Conservation (phyloP, 176 grass and related monocot species). For the Aegilops umbellulata region DNA sequence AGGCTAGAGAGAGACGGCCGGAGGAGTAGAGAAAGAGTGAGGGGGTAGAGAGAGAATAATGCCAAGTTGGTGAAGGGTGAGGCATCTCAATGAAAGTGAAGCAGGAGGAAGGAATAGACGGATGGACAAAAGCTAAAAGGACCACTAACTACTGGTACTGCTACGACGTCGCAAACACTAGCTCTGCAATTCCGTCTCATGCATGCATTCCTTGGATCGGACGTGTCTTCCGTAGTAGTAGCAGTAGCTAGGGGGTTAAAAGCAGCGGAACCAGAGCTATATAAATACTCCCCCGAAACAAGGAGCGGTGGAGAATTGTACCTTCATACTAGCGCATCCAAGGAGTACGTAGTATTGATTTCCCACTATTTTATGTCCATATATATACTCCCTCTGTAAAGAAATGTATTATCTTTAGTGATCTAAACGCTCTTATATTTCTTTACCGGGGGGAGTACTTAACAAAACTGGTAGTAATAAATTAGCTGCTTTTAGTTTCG, state of each 20-base stretch:
- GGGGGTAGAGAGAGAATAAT: slow-evolving; percentile 15
- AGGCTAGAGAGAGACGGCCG: neutral
- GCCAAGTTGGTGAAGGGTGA: slow-evolving; percentile 39
- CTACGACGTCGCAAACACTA: neutral
- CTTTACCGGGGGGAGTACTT: too few species aligned
- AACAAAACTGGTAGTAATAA: too few species aligned
- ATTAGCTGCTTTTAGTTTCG: too few species aligned
- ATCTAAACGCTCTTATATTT: too few species aligned
- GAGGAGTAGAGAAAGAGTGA: neutral
- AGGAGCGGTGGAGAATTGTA: slow-evolving; percentile 16
- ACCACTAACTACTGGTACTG: slow-evolving; percentile 9
- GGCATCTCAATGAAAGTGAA: slow-evolving; percentile 41
- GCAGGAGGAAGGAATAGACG: slow-evolving; percentile 27
- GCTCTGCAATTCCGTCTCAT: slow-evolving; percentile 15
- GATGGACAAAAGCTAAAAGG: slow-evolving; percentile 26
- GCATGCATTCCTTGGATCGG: slow-evolving; percentile 27
- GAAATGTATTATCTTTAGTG: too few species aligned
- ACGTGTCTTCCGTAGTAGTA: slow-evolving; percentile 1
- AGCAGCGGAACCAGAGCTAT: neutral
- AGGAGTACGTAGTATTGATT: too few species aligned
- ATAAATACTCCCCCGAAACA: slow-evolving; percentile 31
- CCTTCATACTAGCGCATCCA: neutral
- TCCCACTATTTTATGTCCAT: too few species aligned
- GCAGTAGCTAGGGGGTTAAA: neutral
- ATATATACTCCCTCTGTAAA: too few species aligned